Percentiles rank a stretch among this genome's conserved stretches.
phyloP scores from a whole-genome alignment of 2,329 filamentous ascomycete species.

The Xylariaceae sp. region DNA sequence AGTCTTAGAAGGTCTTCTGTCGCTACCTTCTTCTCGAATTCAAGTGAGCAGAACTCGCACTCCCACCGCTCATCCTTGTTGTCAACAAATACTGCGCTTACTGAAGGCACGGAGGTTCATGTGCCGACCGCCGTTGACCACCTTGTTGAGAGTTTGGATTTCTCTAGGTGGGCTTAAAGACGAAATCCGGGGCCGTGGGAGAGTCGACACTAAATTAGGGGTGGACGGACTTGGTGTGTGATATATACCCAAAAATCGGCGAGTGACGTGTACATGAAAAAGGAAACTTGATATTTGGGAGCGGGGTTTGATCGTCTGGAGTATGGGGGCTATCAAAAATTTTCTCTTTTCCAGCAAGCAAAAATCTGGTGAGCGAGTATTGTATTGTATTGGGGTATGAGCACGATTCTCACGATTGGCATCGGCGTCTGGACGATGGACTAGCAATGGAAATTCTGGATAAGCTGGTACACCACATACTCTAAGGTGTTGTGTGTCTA shows the following conservation, averaged over 20 bases:
- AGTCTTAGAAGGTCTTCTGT: slow-evolving; percentile 54
- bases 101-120: slow-evolving; percentile 51
- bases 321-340: too few species aligned
- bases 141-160: slow-evolving; percentile 46
- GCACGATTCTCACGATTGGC: too few species aligned
- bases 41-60: slow-evolving; percentile 55
- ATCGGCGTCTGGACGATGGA: too few species aligned
- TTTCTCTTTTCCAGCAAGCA: too few species aligned
- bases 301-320: slow-evolving; percentile 6
- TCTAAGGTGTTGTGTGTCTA: too few species aligned
- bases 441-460: too few species aligned
- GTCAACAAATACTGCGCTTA: slow-evolving; percentile 42
- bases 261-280: slow-evolving; percentile 16
- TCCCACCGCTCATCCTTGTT: slow-evolving; percentile 58
- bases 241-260: not conserved
- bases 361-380: too few species aligned
- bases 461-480: too few species aligned
- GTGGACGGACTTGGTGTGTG: too few species aligned
- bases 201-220: too few species aligned
- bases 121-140: slow-evolving; percentile 32
- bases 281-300: slow-evolving; percentile 7
- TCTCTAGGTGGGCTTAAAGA: slow-evolving; percentile 45
- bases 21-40: slow-evolving; percentile 59
- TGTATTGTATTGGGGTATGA: too few species aligned
- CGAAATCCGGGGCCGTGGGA: not conserved